Conservation (phyloP, 371 early-diverging fungal species). For the Zopfochytrium polystomum region DNA sequence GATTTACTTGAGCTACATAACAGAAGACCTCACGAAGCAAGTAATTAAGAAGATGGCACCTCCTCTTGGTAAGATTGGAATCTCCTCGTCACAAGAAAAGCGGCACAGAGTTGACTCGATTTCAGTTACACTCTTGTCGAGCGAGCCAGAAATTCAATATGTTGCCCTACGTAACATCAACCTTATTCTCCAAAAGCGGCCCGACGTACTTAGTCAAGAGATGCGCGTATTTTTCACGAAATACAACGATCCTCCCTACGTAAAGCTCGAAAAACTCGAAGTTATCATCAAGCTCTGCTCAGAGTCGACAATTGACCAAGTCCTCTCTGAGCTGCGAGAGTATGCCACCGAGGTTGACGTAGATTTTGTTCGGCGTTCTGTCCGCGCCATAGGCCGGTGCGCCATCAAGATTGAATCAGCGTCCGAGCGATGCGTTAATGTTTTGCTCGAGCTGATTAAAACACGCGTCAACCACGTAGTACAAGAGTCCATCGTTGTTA, state of each 20-base stretch:
- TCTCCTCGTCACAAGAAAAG: not conserved
- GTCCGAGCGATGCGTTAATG: slow-evolving; percentile 82
- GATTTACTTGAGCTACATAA: slow-evolving; percentile 69
- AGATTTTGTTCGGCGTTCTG: slow-evolving; percentile 90
- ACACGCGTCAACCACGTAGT: slow-evolving; percentile 88
- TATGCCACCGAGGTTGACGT: slow-evolving; percentile 96
- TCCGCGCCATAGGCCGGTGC: slow-evolving; percentile 87
- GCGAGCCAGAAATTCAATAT: slow-evolving; percentile 93
- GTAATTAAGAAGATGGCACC: slow-evolving; percentile 83
- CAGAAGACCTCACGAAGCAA: slow-evolving; percentile 63
- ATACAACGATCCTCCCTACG: slow-evolving; percentile 97
- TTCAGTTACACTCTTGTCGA: slow-evolving; percentile 81
- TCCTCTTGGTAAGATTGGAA: slow-evolving; percentile 67
- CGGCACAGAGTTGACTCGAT: slow-evolving; percentile 3
- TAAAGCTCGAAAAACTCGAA: slow-evolving; percentile 94
- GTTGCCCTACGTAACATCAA: slow-evolving; percentile 93
- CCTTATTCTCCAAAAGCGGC: slow-evolving; percentile 89
- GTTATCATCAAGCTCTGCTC: slow-evolving; percentile 85
- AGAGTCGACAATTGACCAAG: slow-evolving; percentile 81
- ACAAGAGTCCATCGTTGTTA: slow-evolving; percentile 88
- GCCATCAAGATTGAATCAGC: slow-evolving; percentile 89
- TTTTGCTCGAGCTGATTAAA: slow-evolving; percentile 84
- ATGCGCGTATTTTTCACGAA: slow-evolving; percentile 96
- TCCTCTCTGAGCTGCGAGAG: slow-evolving; percentile 90
- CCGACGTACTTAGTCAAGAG: slow-evolving; percentile 83